These are phyloP conservation scores for Sisymbrium altissimum DNA, from an alignment of 345 rosid genomes.

Conservation along the genomic window DNA sequence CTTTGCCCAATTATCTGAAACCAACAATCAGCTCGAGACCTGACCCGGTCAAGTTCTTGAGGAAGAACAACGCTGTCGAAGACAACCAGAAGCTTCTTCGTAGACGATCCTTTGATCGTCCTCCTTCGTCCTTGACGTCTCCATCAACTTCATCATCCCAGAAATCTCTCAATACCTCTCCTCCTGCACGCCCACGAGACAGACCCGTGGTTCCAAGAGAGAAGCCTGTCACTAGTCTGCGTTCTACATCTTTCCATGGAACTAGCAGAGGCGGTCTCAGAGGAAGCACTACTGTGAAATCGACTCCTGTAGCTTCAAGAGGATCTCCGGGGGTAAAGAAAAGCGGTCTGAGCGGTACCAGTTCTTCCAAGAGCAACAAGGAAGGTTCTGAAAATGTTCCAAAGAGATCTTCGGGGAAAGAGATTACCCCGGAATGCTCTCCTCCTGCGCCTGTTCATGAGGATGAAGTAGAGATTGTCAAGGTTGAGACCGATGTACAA, in stretches of 20 bases:
- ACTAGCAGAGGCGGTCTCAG: slow-evolving; percentile 20
- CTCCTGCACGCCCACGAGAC: slow-evolving; percentile 40
- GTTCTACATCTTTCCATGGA: slow-evolving; percentile 34
- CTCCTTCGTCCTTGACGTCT: slow-evolving; percentile 44
- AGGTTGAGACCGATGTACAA: slow-evolving; percentile 24
- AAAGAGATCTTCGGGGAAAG: slow-evolving; percentile 18
- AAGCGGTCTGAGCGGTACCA: slow-evolving; percentile 15
- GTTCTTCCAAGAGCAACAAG: slow-evolving; percentile 27
- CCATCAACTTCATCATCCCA: slow-evolving; percentile 35
- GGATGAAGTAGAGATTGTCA: slow-evolving; percentile 32
- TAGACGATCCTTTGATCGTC: slow-evolving; percentile 74
- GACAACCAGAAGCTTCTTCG: slow-evolving; percentile 45
- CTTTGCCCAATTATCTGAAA: slow-evolving; percentile 54
- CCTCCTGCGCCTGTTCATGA: slow-evolving; percentile 5
- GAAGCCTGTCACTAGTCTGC: slow-evolving; percentile 32
- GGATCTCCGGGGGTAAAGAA: slow-evolving; percentile 26
- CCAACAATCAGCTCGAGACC: slow-evolving; percentile 55
- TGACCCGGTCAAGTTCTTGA: slow-evolving; percentile 35
- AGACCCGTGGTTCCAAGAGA: slow-evolving; percentile 36
- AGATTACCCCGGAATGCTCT: slow-evolving; percentile 11
- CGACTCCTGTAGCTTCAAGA: slow-evolving; percentile 23
- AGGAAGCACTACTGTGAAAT: slow-evolving; percentile 24
- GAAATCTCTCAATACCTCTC: slow-evolving; percentile 31
- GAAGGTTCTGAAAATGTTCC: slow-evolving; percentile 20
- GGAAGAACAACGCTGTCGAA: slow-evolving; percentile 36